Conservation (phyloP, 352 stramenopile genomes). For the Saprolegnia diclina region DNA sequence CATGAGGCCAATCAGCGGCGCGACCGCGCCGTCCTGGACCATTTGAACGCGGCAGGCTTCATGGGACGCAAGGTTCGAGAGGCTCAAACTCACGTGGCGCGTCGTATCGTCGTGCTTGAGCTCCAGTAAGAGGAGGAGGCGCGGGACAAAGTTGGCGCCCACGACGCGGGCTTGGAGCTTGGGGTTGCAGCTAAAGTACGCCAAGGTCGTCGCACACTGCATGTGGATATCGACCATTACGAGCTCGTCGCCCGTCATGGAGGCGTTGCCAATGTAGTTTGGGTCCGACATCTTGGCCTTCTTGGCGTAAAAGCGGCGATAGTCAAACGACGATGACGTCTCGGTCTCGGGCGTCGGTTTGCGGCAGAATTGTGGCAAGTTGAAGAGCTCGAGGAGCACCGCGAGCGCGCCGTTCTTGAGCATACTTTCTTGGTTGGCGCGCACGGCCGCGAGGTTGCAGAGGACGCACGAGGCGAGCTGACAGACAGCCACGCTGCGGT, state of each 20-base stretch:
- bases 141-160: conserved; percentile 47
- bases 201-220: conserved; percentile 57
- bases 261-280: not conserved
- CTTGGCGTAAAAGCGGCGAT: conserved; percentile 6
- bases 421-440: conserved; percentile 53
- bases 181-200: conserved; percentile 69
- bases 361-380: conserved; percentile 25
- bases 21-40: conserved; percentile 56
- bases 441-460: conserved; percentile 54
- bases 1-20: conserved; percentile 50
- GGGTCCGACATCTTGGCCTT: conserved; percentile 10
- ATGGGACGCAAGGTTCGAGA: conserved; percentile 71
- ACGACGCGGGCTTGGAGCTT: conserved; percentile 58
- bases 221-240: conserved; percentile 36
- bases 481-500: conserved; percentile 38
- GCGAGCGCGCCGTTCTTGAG: conserved; percentile 51
- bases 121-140: conserved; percentile 40
- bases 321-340: conserved; percentile 29
- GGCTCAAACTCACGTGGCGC: conserved; percentile 51
- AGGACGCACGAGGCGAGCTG: conserved; percentile 47
- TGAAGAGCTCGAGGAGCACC: conserved; percentile 46
- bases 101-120: conserved; percentile 53
- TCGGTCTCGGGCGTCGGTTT: conserved; percentile 15
- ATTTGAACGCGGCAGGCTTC: conserved; percentile 55
- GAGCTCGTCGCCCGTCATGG: conserved; percentile 9